Percentiles rank a stretch among this genome's conserved stretches.
phyloP scores from a whole-genome alignment of 805 yeast genomes.

The Yamadazyma sp. region DNA sequence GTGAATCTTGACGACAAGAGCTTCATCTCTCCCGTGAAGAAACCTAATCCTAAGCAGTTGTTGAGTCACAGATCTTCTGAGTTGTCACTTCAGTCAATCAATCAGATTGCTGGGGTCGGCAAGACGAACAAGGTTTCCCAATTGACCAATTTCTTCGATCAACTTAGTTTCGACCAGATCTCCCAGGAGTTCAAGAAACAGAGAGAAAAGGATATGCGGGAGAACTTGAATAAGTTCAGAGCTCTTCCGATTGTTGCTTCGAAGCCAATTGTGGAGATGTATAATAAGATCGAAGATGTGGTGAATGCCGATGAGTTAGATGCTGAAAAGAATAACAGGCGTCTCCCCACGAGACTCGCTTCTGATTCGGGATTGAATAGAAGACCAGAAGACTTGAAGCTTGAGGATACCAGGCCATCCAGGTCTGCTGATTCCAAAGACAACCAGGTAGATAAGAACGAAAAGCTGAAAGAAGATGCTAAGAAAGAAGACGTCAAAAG shows the following conservation, averaged over 20 bases:
- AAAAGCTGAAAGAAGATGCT: not conserved
- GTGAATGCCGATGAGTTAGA: conserved; percentile 47
- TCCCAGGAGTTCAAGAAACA: conserved; percentile 86
- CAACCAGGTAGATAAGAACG: conserved; percentile 6
- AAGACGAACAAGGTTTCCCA: conserved; percentile 50
- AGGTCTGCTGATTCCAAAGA: not conserved
- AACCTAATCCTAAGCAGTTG: conserved; percentile 4
- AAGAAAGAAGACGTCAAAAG: conserved; percentile 2
- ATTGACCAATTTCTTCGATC: conserved; percentile 66
- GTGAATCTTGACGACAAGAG: conserved; percentile 1
- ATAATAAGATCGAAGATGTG: conserved; percentile 84
- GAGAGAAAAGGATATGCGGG: conserved; percentile 70
- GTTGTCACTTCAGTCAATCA: conserved; percentile 13
- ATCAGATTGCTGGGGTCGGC: not conserved
- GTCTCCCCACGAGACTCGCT: conserved; percentile 8
- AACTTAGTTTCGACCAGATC: conserved; percentile 74
- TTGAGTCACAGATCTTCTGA: conserved; percentile 17
- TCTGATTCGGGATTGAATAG: conserved; percentile 8
- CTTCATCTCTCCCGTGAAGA: conserved; percentile 5
- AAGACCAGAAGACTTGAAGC: not conserved
- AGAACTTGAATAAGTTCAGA: conserved; percentile 60
- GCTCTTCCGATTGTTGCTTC: conserved; percentile 72
- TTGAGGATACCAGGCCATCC: not conserved
- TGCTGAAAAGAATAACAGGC: conserved; percentile 13
- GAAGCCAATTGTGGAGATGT: conserved; percentile 88